Evolutionary conservation across 2,329 filamentous ascomycete genomes (phyloP), one percentile per base, ranked within the genome.

Genomic region (Aspergillus persii): DNA sequence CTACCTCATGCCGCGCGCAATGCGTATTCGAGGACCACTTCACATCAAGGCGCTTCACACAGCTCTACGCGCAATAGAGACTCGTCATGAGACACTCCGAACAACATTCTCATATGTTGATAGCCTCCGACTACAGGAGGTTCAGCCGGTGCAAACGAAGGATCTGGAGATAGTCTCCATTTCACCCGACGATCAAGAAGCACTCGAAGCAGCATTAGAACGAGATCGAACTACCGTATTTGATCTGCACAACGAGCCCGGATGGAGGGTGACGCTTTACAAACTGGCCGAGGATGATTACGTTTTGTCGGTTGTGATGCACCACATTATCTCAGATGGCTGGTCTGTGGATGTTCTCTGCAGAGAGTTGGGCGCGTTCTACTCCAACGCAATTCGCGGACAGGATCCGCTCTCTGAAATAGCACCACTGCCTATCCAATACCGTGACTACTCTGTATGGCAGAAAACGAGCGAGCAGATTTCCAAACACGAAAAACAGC

Each of bases 311-410:
- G 33, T 59, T 7, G 57, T 59, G 3, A n/a, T 59, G 1, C 52
- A 59, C 41, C 57, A 55, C 47, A 59, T 59, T 9, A 52, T 59
- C 23, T 49, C 41, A 5, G 57, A 59, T 48, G 57, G 53, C 3
- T 59, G 57, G 57, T 59, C 57, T 1, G 23, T 59, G 11, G 57
- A 36, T 5, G 27, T 59, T 4, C 11, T 59, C 4, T 2, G 48
- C n/a, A 54, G 47, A 8, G 47, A 49, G 26, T 36, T 59, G 7
- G 15, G 15, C n/a, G 9, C 26, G 15, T 39, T 47, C 47, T 59
- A 59, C 29, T 49, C 36, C 27, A 30, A 9, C 49, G 18, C 4
- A 27, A 30, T 15, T 23, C 18, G 18, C 18, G 18, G 18, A 23
- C 18, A 23, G 18, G 18, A 23, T 23, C 18, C 47, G 18, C 23